Percentiles rank a stretch among this genome's conserved stretches.
phyloP scores from a whole-genome alignment of 225 moss, liverwort and hornwort genomes.

The Physcomitrium patens region DNA sequence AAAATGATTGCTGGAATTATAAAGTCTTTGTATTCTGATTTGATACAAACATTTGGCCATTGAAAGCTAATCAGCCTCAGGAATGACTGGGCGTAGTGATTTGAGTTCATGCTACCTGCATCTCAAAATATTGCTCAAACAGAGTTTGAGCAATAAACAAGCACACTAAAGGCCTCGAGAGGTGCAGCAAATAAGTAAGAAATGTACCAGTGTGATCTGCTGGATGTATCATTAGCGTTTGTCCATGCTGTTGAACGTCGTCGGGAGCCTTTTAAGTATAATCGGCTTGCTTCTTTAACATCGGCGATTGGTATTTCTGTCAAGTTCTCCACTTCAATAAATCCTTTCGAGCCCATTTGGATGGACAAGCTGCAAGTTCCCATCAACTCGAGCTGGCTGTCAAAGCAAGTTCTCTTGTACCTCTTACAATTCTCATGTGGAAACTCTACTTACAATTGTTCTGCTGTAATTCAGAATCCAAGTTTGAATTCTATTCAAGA shows the following conservation, averaged over 20 bases:
- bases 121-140: background rate
- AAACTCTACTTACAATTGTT: background rate
- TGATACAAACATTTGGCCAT: no score
- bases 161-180: background rate
- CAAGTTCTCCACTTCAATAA: constrained; percentile 64
- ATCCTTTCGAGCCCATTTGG: constrained; percentile 69
- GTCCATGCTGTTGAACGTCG: constrained; percentile 69
- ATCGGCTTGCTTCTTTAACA: constrained; percentile 50
- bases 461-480: no score
- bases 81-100: no score
- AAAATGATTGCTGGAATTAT: no score
- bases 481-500: no score
- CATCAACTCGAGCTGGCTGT: background rate
- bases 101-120: no score
- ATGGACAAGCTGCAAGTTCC: constrained; percentile 43
- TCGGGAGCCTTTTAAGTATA: constrained; percentile 53
- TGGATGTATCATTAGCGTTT: constrained; percentile 62
- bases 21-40: no score
- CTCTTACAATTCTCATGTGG: no score
- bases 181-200: constrained; percentile 1
- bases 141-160: background rate
- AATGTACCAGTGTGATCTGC: constrained; percentile 69
- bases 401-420: background rate
- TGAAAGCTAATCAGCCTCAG: no score
- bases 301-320: constrained; percentile 58